These are phyloP conservation scores for Verticillium isaacii DNA, from an alignment of 2,329 filamentous ascomycete species.

Conservation along the genomic window DNA sequence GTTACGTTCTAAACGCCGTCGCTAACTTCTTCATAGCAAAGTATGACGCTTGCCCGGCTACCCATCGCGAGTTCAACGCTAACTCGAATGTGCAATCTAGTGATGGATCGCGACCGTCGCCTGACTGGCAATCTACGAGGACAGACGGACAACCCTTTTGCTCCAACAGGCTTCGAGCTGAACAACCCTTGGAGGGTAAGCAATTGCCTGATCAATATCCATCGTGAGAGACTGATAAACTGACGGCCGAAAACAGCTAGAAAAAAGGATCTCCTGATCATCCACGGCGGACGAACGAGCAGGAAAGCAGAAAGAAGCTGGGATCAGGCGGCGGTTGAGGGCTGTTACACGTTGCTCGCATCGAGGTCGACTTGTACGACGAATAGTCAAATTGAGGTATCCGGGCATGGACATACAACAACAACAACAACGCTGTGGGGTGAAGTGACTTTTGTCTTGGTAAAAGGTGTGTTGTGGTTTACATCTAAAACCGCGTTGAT, in stretches of 20 bases:
- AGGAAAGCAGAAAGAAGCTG: background rate
- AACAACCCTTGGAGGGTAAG: conserved; percentile 62
- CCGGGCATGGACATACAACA: too few relatives aligned
- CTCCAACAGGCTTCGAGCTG: conserved; percentile 56
- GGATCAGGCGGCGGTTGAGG: too few relatives aligned
- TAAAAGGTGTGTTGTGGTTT: too few relatives aligned
- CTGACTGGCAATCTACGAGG: conserved; percentile 56
- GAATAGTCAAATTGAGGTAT: too few relatives aligned
- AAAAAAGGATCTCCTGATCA: conserved; percentile 45
- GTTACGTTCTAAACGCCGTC: background rate
- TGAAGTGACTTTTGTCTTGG: too few relatives aligned
- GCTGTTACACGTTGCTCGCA: too few relatives aligned
- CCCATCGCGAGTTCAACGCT: conserved; percentile 3
- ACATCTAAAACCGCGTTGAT: too few relatives aligned
- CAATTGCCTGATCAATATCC: conserved; percentile 2
- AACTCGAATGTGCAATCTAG: conserved; percentile 25
- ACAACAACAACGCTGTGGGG: too few relatives aligned
- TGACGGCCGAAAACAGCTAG: conserved; percentile 34
- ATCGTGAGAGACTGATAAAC: background rate
- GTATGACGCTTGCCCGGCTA: conserved; percentile 27
- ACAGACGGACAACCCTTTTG: conserved; percentile 49
- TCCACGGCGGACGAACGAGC: background rate
- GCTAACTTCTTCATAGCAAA: conserved; percentile 45
- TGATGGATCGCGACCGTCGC: conserved; percentile 62
- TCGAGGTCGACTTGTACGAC: too few relatives aligned